Evolutionary conservation across 2,329 filamentous ascomycete genomes (phyloP), one percentile per base, ranked within the genome.

Genomic region (Fusarium siculi): DNA sequence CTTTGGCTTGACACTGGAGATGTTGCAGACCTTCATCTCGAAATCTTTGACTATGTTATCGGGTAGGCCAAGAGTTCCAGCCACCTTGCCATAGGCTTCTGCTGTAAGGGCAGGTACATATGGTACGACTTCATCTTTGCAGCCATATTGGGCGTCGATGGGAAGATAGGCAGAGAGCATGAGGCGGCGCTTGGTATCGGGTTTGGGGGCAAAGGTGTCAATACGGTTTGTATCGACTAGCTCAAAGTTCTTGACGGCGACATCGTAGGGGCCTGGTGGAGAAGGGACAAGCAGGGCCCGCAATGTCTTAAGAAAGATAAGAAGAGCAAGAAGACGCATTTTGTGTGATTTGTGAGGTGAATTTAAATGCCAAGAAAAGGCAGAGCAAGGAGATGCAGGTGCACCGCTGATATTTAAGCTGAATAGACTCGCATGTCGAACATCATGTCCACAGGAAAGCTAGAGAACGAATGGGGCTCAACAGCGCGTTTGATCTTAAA

Each of bases 151-250:
- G 18, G 54, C 15, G 4, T 73, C 66, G 2, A 73, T n/a, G 2
- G 70, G 70, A 2, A 73, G 42, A n/a, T 73, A 73, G n/a, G 46
- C 66, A 0, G 70, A 73, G 4, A 53, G 58, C 61, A 73, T 70
- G 34, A 67, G 25, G 18, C 58, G 61, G 4, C 70, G 70, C 11
- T 46, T 70, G 2, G 43, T 54, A 9, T 73, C 54, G 15, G 44
- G 34, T 2, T 49, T n/a, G 2, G 70, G 66, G 0, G 70, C 56
- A n/a, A 70, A 70, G 7, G 18, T 10, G 9, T 73, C 70, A 4
- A 67, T 36, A 7, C 66, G 70, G 9, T 40, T 58, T n/a, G 4
- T 21, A 4, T 73, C 70, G 5, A 67, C 2, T 1, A 73, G 58
- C 44, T 73, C 61, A 4, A 73, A 50, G 14, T 61, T 39, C 5